Base-by-base conservation (phyloP, 768 basidiomycete genomes). In the Tricholoma saponaceum region DNA sequence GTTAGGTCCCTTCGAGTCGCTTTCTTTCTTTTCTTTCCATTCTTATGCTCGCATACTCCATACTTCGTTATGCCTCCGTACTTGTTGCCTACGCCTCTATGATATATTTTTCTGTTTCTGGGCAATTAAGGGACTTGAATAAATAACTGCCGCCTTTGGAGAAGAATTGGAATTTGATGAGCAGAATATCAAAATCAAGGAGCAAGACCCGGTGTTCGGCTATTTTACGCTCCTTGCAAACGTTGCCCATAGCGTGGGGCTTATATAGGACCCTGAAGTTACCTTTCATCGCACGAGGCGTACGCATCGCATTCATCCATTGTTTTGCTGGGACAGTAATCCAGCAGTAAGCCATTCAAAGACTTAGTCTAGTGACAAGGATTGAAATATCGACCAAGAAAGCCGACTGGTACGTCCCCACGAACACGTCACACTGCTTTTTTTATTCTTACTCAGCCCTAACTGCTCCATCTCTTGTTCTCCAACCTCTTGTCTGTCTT, bases 1-100 rank as follows among this genome's bases (percentile, higher is more conserved):
- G 59, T 69, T 66, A 65, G 12, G 64, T 68, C 63, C 69, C 60
- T 61, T 61, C 66, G 67, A 69, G 65, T 60, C 58, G 50, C 62
- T 64, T 65, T 54, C 23, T 56, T 61, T 55, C 44, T 22, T 43
- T 43, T 32, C 33, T 61, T 54, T 62, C 56, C 23, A 32, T 12
- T 51, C 62, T 60, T 55, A 12, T 33, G 63, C 64, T 73, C 60
- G 55, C 62, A 33, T 59, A 60, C n/a, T 49, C 47, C 6, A 47
- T 47, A 57, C 49, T 46, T 63, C 23, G 39, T 62, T 32, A 66
- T 51, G 54, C 47, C 47, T 58, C 51, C 14, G 9, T 16, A 16
- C 9, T 22, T 50, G 22, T 52, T 56, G 63, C 61, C 39, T 46
- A 33, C 57, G 25, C 37, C 25, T n/a, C 53, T 56, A 59, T 62